Conservation (phyloP, 75 land plant species). For the Chamaecyparis obtusa region DNA sequence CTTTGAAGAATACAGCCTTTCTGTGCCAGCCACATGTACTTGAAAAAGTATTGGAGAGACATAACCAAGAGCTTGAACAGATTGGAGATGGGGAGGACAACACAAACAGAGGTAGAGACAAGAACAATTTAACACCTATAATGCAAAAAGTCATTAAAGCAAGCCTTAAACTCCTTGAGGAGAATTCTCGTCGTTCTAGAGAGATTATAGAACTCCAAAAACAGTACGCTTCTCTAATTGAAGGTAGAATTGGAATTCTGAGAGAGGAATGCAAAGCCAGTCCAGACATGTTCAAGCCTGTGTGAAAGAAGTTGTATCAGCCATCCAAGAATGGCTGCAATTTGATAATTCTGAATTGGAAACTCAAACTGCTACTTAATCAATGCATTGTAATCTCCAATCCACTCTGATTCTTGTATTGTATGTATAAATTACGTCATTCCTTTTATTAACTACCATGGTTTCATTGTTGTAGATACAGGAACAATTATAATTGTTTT, state of each 20-base stretch:
- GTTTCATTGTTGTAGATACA: background rate
- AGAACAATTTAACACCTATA: slow-evolving; percentile 28
- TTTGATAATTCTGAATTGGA: background rate
- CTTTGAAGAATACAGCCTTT: slow-evolving; percentile 34
- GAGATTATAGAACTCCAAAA: slow-evolving; percentile 57
- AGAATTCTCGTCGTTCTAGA: slow-evolving; percentile 39
- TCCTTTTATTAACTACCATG: background rate
- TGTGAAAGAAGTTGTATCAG: background rate
- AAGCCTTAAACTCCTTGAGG: slow-evolving; percentile 49
- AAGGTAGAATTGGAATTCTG: slow-evolving; percentile 14
- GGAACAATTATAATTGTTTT: background rate
- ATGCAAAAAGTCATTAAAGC: slow-evolving; percentile 55
- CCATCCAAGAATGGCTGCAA: background rate
- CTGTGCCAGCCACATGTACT: slow-evolving; percentile 45
- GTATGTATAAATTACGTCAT: background rate
- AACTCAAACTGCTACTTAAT: background rate
- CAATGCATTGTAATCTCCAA: background rate
- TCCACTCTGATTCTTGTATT: background rate
- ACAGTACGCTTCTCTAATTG: slow-evolving; percentile 42
- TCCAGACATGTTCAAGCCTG: slow-evolving; percentile 17
- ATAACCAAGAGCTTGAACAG: slow-evolving; percentile 36
- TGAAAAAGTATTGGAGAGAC: slow-evolving; percentile 38
- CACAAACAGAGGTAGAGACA: slow-evolving; percentile 14
- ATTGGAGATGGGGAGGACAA: slow-evolving; percentile 20
- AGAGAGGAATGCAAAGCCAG: slow-evolving; percentile 10